Conservation (phyloP, 2,329 filamentous ascomycete genomes). For the Alternaria dauci region DNA sequence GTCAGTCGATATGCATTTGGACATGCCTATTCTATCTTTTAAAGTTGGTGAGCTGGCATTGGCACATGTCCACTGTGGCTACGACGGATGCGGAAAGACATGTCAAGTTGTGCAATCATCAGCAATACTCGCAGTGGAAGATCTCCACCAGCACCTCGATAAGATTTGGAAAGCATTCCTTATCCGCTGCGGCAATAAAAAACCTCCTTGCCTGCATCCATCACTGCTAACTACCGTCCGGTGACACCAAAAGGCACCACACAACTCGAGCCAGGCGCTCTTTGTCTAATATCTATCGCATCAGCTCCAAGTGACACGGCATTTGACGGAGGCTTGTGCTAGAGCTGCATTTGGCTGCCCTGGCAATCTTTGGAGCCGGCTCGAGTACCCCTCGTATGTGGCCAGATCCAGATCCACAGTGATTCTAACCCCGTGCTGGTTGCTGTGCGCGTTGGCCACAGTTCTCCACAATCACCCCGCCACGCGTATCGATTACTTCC, state of each 20-base stretch:
- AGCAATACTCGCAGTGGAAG: neutral
- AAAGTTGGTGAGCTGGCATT: neutral
- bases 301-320: neutral
- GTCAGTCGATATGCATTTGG: neutral
- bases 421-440: neutral
- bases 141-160: neutral
- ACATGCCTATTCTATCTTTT: neutral
- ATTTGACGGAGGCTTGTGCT: neutral
- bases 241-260: neutral
- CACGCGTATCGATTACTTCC: neutral
- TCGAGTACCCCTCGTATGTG: slow-evolving; percentile 1
- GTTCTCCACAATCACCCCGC: slow-evolving; percentile 3
- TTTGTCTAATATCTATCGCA: neutral
- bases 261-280: neutral
- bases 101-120: neutral
- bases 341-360: neutral
- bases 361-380: neutral
- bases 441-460: neutral
- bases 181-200: neutral
- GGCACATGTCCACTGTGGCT: neutral
- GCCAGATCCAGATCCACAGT: neutral
- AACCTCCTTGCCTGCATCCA: neutral
- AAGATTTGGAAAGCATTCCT: neutral
- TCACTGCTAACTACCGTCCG: slow-evolving; percentile 1
- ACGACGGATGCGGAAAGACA: neutral